A percentile compares a stretch with the other conserved stretches of the same genome.
Conservation (phyloP, 2,329 filamentous ascomycete genomes). For the Cadophora sp. region DNA sequence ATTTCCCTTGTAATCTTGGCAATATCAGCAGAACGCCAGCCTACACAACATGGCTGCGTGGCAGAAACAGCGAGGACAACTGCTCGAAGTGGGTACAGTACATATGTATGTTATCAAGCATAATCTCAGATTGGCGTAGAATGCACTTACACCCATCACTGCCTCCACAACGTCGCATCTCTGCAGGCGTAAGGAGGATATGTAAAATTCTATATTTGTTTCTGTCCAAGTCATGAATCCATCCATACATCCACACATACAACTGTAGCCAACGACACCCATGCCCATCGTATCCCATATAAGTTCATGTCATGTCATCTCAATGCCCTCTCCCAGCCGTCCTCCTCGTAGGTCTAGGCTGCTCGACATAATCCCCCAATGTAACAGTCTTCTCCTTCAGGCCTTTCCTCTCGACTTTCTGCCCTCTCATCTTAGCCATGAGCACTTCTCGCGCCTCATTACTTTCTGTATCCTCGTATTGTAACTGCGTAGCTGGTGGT, state of each 20-base stretch:
- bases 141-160: not conserved
- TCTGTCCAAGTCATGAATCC: slow-evolving; percentile 8
- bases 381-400: slow-evolving; percentile 30
- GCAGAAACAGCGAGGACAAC: no score
- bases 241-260: not conserved
- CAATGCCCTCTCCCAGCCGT: slow-evolving; percentile 8
- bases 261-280: not conserved
- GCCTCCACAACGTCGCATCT: not conserved
- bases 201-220: not conserved
- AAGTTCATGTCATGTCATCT: slow-evolving; percentile 1
- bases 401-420: slow-evolving; percentile 37
- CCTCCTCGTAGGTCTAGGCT: slow-evolving; percentile 22
- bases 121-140: not conserved
- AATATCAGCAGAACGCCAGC: not conserved
- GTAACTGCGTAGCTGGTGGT: slow-evolving; percentile 41
- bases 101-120: not conserved
- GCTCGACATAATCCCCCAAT: slow-evolving; percentile 21
- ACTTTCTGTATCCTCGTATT: slow-evolving; percentile 45
- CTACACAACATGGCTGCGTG: no score
- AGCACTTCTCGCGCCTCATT: slow-evolving; percentile 40
- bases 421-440: slow-evolving; percentile 44
- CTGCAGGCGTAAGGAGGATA: not conserved
- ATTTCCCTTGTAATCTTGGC: not conserved
- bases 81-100: not conserved
- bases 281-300: not conserved